Evolutionary conservation across 371 early-diverging fungal genomes (phyloP).

Genomic region (Mucor indicus): DNA sequence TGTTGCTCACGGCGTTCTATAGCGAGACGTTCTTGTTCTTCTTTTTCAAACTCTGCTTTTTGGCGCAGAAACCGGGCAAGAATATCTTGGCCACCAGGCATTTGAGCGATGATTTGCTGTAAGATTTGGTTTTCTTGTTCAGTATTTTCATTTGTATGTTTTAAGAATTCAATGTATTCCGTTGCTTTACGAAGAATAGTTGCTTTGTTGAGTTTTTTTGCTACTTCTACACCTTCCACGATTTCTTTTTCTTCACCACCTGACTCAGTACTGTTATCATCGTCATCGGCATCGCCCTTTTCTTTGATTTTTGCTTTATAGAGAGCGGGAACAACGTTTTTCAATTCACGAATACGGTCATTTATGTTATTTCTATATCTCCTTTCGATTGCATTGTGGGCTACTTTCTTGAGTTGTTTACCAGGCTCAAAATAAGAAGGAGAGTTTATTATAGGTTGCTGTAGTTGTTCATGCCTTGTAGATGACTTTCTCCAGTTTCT

Average conservation of each 20-base stretch:
- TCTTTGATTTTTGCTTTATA: constrained; percentile 37
- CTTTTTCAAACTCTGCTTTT: constrained; percentile 14
- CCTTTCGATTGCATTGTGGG: constrained; percentile 90
- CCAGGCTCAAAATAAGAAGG: constrained; percentile 7
- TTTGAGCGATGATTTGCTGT: constrained; percentile 42
- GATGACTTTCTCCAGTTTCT: constrained; percentile 17
- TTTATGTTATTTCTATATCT: constrained; percentile 91
- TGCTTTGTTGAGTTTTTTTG: constrained; percentile 84
- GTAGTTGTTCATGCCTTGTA: constrained; percentile 13
- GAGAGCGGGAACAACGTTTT: constrained; percentile 79
- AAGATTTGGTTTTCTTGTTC: constrained; percentile 49
- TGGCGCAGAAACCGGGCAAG: constrained; percentile 22
- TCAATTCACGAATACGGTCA: constrained; percentile 80
- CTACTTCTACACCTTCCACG: constrained; percentile 60
- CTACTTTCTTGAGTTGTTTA: constrained; percentile 65
- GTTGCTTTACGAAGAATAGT: constrained; percentile 81
- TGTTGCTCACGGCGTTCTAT: constrained; percentile 20
- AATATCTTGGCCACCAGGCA: constrained; percentile 49
- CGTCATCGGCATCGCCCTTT: neutral
- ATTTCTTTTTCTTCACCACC: constrained; percentile 55
- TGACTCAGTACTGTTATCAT: constrained; percentile 24
- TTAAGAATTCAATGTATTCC: constrained; percentile 77
- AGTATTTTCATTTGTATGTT: constrained; percentile 46
- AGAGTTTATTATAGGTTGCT: constrained; percentile 7
- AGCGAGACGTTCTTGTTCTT: constrained; percentile 19